Base-by-base conservation (phyloP, 768 basidiomycete genomes). In the Exidia glandulosa region DNA sequence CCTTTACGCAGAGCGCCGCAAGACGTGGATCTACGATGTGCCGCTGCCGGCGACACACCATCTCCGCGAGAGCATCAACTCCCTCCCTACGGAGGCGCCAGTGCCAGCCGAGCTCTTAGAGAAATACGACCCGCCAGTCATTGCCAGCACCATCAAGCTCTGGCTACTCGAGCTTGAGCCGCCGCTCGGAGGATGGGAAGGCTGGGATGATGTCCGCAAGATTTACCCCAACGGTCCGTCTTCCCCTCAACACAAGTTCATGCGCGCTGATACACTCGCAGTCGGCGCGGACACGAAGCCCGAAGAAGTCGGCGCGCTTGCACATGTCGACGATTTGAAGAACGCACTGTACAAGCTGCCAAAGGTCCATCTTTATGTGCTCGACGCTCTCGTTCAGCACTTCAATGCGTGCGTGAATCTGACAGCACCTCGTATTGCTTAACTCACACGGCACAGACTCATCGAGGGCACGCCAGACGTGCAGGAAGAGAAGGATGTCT, bases 91-190 rank as follows among this genome's bases (percentile, higher is more conserved):
- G 57, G 79, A 77, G 30, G 71, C 76, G 32, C 74, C 77, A 48
- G 75, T 83, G 32, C 72, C 80, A 5, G 63, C 72, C 12, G 77
- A 85, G 25, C 81, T 88, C 63, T 74, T 90, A 16, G 76, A 77
- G 30, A 84, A 84, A 63, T 91, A 88, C 69, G 92, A 97, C 66
- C 79, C 87, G 0, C 92, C 94, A 16, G 84, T 95, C 23, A 80
- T 95, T 32, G 94, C 94, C 2, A 85, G 86, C 59, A 77, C 84
- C 14, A 72, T 94, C 67, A 97, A 94, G 73, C 74, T 98, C 14
- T 97, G 92, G 90, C 69, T 86, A 27, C 77, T 96, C n/a, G 94
- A 98, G 70, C 80, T 98, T 30, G 85, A 92, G 67, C 90, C 91
- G 7, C 93, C 95, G 30, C 70, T 96, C 12, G 80, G 83, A 19